Percentiles rank a stretch among this genome's conserved stretches.
Conservation (phyloP, 2,329 filamentous ascomycete genomes). For the Ascochyta rabiei region DNA sequence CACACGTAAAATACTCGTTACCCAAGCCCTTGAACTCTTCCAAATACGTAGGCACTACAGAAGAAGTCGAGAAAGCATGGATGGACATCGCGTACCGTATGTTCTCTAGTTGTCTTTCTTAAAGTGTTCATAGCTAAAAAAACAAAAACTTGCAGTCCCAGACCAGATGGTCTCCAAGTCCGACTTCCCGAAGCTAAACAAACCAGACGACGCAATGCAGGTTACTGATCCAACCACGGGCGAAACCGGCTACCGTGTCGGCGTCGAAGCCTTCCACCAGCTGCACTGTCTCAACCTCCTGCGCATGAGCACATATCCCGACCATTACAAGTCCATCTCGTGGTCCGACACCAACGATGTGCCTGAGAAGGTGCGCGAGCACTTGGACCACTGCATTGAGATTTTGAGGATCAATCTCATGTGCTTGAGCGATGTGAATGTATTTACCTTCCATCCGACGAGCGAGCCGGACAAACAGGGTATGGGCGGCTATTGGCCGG, state of each 20-base stretch:
- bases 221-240: constrained; percentile 63
- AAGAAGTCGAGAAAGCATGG: constrained; percentile 65
- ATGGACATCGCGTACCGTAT: constrained; percentile 58
- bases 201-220: constrained; percentile 59
- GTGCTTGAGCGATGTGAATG: constrained; percentile 44
- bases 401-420: constrained; percentile 46
- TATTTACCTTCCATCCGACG: constrained; percentile 40
- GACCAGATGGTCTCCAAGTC: constrained; percentile 65
- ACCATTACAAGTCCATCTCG: constrained; percentile 38
- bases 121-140: constrained; percentile 24
- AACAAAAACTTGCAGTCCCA: constrained; percentile 59
- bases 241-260: constrained; percentile 64
- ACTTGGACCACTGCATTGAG: constrained; percentile 46
- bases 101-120: background rate
- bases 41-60: constrained; percentile 61
- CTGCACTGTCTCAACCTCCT: constrained; percentile 47
- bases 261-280: constrained; percentile 63
- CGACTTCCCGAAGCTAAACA: constrained; percentile 61
- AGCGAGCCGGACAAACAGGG: constrained; percentile 24
- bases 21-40: constrained; percentile 38
- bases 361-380: constrained; percentile 35
- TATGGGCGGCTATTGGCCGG: constrained; percentile 33
- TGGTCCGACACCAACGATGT: constrained; percentile 37
- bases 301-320: constrained; percentile 42
- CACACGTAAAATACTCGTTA: constrained; percentile 34